These are phyloP conservation scores for Escovopsis weberi DNA, from an alignment of 2,329 filamentous ascomycete species.

Conservation along the genomic window DNA sequence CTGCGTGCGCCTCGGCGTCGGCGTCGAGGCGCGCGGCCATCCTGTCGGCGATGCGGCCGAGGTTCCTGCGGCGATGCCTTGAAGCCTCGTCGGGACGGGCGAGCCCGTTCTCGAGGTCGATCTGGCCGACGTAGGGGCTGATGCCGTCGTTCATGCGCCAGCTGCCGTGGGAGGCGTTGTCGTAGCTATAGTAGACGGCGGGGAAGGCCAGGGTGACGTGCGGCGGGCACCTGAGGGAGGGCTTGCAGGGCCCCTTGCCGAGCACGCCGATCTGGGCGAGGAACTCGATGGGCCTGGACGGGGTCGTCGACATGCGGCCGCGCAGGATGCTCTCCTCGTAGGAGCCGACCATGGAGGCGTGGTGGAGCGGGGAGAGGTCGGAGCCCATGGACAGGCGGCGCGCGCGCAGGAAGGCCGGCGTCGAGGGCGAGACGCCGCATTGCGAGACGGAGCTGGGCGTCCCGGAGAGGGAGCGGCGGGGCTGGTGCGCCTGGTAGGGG, in stretches of 20 bases:
- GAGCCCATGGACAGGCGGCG: conserved; percentile 58
- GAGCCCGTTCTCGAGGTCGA: conserved; percentile 77
- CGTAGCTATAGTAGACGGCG: conserved; percentile 92
- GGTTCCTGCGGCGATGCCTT: conserved; percentile 29
- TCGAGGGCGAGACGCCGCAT: conserved; percentile 31
- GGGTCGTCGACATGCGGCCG: conserved; percentile 91
- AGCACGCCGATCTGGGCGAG: conserved; percentile 90
- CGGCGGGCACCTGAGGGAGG: conserved; percentile 69
- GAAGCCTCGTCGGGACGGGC: conserved; percentile 33
- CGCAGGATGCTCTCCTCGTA: conserved; percentile 95
- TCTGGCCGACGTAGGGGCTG: conserved; percentile 87
- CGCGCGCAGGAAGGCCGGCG: conserved; percentile 35
- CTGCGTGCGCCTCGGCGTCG: conserved; percentile 9
- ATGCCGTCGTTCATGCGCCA: conserved; percentile 67
- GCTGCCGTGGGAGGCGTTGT: conserved; percentile 47
- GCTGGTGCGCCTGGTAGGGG: conserved; percentile 66
- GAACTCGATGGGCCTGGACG: conserved; percentile 84
- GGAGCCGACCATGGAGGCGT: conserved; percentile 92
- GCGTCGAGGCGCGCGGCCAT: conserved; percentile 14
- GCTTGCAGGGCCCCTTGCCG: conserved; percentile 76
- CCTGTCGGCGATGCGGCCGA: conserved; percentile 25
- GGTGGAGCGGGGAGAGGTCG: conserved; percentile 64
- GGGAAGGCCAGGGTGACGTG: conserved; percentile 87
- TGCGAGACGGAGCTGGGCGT: conserved; percentile 28
- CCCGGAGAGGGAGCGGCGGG: conserved; percentile 58